These are phyloP conservation scores for Chenopodium suecicum DNA, from an alignment of 148 eudicot genomes.

Conservation along the genomic window DNA sequence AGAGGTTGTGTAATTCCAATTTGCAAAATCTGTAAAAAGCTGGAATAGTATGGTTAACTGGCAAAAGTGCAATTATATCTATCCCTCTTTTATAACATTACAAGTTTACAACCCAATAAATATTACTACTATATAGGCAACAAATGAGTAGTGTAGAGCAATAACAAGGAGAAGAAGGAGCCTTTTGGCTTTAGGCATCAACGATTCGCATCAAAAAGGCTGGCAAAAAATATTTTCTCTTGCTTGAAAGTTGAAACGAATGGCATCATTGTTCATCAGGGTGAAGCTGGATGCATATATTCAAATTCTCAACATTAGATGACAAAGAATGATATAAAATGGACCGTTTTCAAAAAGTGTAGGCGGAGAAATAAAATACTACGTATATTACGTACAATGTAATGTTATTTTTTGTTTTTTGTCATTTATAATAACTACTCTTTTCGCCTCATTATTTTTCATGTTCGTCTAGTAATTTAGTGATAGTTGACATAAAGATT, in stretches of 20 bases:
- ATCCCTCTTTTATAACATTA: neutral
- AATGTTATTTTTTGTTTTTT: too few relatives aligned
- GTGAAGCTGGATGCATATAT: conserved; percentile 31
- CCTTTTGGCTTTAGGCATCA: conserved; percentile 7
- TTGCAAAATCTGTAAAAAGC: conserved; percentile 1
- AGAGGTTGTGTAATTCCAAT: too few relatives aligned
- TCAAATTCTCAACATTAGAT: conserved; percentile 19
- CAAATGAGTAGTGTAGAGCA: too few relatives aligned
- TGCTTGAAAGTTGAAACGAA: conserved; percentile 21
- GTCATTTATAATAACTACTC: too few relatives aligned
- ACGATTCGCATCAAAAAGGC: conserved; percentile 20
- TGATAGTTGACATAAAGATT: too few relatives aligned
- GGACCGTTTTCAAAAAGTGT: neutral
- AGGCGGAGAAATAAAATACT: neutral
- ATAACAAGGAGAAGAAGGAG: neutral
- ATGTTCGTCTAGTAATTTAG: too few relatives aligned
- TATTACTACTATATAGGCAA: too few relatives aligned
- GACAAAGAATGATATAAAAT: neutral
- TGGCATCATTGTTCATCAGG: conserved; percentile 18
- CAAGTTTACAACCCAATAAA: too few relatives aligned
- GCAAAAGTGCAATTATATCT: conserved; percentile 25
- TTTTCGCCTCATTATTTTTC: too few relatives aligned
- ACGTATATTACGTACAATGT: too few relatives aligned
- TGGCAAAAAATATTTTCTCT: conserved; percentile 10
- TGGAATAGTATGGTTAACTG: conserved; percentile 19